Conservation (phyloP, 148 eudicot genomes). For the Heliamphora exappendiculata region DNA sequence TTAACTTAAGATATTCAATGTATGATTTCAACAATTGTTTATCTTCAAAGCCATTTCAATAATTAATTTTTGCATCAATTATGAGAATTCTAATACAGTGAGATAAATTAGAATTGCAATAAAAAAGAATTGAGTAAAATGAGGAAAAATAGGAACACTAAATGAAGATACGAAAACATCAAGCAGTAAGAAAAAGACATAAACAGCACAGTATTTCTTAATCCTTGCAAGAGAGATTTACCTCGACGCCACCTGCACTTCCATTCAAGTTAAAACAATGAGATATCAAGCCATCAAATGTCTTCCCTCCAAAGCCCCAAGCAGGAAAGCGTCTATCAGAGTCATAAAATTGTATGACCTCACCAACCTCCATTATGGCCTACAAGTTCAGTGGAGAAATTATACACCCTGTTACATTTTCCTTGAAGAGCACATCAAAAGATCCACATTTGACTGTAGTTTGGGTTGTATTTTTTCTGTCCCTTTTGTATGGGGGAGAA, state of each 20-base stretch:
- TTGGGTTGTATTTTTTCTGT: not conserved
- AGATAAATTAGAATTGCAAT: no score
- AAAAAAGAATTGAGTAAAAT: not conserved
- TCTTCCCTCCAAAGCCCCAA: conserved; percentile 88
- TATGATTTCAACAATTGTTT: no score
- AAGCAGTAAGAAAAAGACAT: not conserved
- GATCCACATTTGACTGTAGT: not conserved
- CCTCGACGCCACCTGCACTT: conserved; percentile 43
- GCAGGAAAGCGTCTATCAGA: conserved; percentile 76
- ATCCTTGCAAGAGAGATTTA: conserved; percentile 10
- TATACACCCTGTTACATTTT: not conserved
- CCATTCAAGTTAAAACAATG: conserved; percentile 86
- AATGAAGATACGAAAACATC: not conserved
- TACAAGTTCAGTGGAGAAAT: conserved; percentile 21
- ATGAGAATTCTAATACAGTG: no score
- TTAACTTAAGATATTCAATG: not conserved
- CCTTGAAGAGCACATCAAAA: no score
- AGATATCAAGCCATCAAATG: conserved; percentile 41
- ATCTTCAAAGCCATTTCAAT: no score
- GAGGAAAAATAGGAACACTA: not conserved
- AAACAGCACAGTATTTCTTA: not conserved
- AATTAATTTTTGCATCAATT: no score
- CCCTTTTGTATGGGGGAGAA: not conserved
- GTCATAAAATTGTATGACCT: conserved; percentile 81
- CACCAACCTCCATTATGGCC: conserved; percentile 92